Base-by-base conservation (phyloP, 148 eudicot genomes). In the Selenicereus undatus region DNA sequence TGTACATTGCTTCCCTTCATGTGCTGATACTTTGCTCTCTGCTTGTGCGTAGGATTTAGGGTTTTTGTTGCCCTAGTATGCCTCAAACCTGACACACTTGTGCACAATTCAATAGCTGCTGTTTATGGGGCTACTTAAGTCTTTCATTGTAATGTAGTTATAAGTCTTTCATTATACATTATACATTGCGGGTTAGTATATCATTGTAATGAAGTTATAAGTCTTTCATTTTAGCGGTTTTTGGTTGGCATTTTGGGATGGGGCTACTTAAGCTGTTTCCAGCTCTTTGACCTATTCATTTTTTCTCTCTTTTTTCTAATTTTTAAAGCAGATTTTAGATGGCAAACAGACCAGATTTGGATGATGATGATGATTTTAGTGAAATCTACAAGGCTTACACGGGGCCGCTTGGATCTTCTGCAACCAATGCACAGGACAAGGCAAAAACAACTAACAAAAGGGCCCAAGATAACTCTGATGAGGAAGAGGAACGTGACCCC, bases 321-420 rank as follows among this genome's bases (percentile, higher is more conserved):
- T 14, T 30, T 35, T 45, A 13, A n/a, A 62, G 65, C 35, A 74
- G 68, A n/a, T 76, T 71, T 24, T 43, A 52, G 79, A 93, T 96
- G 99, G 87, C 89, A 27, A 88, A 85, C 52, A 87, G 91, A 81
- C 93, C 94, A 11, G 99, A 90, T 43, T 79, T 84, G 71, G 97
- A 92, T 84, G 89, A 82, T 78, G 99, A 96, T 85, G 99, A 96
- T 81, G 98, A 97, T 82, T 92, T 97, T 65, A 94, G 96, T 76
- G 97, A 97, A 66, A 84, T 97, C 77, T 97, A 97, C 77, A 97
- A 97, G 91, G 99, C 90, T 43, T 97, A 97, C 82, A 94, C 98
- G 27, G 99, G 99, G 32, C 99, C 99, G 76, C 75, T 83, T 72
- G 91, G 93, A 78, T 86, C 93, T 76, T 92, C 90, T 74, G 90